Percentiles rank a stretch among this genome's conserved stretches.
phyloP scores from a whole-genome alignment of 208 protist genomes.

The Trypanosoma vivax region DNA sequence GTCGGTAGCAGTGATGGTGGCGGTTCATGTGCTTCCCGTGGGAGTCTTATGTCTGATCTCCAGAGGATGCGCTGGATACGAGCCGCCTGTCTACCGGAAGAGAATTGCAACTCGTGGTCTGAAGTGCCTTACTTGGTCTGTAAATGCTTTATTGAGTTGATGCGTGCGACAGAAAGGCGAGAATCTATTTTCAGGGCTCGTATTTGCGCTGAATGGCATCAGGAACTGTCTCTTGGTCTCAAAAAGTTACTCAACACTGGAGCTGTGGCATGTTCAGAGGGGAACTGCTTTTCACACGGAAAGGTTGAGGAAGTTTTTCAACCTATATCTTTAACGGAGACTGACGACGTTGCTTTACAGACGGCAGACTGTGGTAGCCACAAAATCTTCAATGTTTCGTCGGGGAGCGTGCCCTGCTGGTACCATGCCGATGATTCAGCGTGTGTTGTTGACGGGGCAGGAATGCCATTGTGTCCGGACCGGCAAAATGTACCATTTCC shows the following conservation, averaged over 20 bases:
- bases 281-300: too few relatives aligned
- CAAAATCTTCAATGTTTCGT: not conserved
- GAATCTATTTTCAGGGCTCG: not conserved
- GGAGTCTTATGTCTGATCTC: slow-evolving; percentile 2
- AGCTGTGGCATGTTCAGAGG: too few relatives aligned
- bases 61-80: not conserved
- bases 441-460: too few relatives aligned
- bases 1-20: not conserved
- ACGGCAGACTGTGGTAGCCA: not conserved
- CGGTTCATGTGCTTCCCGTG: not conserved
- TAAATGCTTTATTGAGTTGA: not conserved
- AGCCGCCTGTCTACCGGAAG: not conserved
- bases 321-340: too few relatives aligned
- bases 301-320: too few relatives aligned
- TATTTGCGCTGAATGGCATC: too few relatives aligned
- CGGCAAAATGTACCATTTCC: not conserved
- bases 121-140: not conserved
- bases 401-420: slow-evolving; percentile 3
- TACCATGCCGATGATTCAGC: slow-evolving; percentile 3
- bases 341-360: too few relatives aligned
- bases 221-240: too few relatives aligned
- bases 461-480: not conserved
- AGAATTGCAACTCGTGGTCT: not conserved
- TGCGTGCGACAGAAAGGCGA: not conserved
- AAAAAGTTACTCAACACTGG: too few relatives aligned